These are phyloP conservation scores for Hansenula sp. DNA, from an alignment of 1,139 yeast species.

Conservation along the genomic window DNA sequence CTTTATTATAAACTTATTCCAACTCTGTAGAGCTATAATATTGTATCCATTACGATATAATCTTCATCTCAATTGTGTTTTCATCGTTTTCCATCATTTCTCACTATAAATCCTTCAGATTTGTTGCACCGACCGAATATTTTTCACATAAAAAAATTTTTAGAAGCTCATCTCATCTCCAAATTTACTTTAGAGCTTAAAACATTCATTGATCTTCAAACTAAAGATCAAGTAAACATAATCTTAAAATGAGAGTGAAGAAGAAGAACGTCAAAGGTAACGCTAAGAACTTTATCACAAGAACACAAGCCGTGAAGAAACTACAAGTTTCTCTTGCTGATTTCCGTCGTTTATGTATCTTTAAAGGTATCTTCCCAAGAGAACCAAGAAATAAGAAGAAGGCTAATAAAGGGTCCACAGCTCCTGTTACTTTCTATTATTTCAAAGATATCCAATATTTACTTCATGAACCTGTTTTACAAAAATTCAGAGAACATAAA, in stretches of 20 bases:
- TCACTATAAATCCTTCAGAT: no score
- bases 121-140: background rate
- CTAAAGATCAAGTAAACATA: background rate
- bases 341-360: conserved; percentile 94
- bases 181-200: background rate
- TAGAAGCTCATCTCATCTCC: conserved; percentile 1
- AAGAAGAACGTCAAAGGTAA: conserved; percentile 86
- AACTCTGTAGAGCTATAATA: no score
- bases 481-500: conserved; percentile 93
- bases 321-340: conserved; percentile 96
- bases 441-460: conserved; percentile 91
- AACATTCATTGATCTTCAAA: background rate
- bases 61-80: no score
- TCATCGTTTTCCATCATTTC: no score
- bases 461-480: conserved; percentile 91
- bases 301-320: conserved; percentile 93
- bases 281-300: conserved; percentile 87
- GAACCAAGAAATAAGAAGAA: conserved; percentile 95
- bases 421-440: conserved; percentile 93
- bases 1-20: no score
- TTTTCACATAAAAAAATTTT: background rate
- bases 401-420: conserved; percentile 96
- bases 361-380: conserved; percentile 94
- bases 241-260: conserved; percentile 40
- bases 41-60: no score